Evolutionary conservation across 768 basidiomycete genomes (phyloP).

Genomic region (Panus rudis): DNA sequence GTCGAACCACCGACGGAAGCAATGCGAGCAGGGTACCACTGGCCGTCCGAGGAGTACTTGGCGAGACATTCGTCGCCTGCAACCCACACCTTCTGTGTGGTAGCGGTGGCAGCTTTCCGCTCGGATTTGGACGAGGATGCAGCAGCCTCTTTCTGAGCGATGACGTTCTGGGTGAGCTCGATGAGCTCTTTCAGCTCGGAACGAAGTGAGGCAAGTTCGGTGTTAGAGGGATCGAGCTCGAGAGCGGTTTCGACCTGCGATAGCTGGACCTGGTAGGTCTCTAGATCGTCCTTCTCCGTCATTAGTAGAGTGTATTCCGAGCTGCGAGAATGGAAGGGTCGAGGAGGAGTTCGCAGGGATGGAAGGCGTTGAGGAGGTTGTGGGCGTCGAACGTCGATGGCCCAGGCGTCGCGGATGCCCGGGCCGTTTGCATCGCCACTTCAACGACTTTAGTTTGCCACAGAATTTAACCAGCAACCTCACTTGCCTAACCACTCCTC

Average conservation of each 20-base stretch:
- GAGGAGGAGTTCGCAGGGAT: no score
- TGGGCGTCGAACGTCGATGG: neutral
- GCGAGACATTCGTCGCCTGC: conserved; percentile 85
- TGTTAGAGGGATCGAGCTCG: conserved; percentile 64
- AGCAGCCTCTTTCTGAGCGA: conserved; percentile 59
- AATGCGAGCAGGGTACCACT: conserved; percentile 87
- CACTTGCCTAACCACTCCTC: no score
- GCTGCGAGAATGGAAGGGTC: neutral
- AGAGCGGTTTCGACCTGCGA: conserved; percentile 84
- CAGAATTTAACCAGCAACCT: no score
- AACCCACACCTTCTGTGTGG: conserved; percentile 51
- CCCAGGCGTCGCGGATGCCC: conserved; percentile 3
- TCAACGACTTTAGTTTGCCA: no score
- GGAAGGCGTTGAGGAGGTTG: neutral
- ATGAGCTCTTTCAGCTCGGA: conserved; percentile 81
- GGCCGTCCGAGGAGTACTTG: conserved; percentile 77
- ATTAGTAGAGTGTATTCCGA: neutral
- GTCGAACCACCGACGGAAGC: conserved; percentile 75
- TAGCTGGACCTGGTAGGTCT: conserved; percentile 85
- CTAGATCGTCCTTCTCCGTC: conserved; percentile 64
- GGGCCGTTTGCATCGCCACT: neutral
- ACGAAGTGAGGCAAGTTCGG: conserved; percentile 64
- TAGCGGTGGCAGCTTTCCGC: conserved; percentile 44
- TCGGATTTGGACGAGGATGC: conserved; percentile 56
- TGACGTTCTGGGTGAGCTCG: conserved; percentile 64